Conservation (phyloP, 441 rosid species). For the Macaranga tanarius region DNA sequence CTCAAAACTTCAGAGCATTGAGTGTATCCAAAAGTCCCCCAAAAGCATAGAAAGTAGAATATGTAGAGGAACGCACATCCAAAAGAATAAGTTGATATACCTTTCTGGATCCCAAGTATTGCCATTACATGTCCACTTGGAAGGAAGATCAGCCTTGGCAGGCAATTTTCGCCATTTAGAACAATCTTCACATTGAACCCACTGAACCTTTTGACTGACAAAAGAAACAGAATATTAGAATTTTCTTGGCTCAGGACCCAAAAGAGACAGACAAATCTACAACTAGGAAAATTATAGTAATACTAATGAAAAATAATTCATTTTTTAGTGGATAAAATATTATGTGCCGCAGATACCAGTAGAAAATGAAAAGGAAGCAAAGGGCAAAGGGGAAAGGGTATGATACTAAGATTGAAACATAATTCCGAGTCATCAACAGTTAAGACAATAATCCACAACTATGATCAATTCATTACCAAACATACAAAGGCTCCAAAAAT, state of each 20-base stretch:
- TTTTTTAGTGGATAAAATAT: background rate
- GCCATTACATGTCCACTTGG: conserved; percentile 65
- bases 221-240: conserved; percentile 15
- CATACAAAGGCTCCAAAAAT: background rate
- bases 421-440: background rate
- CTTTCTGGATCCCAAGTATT: conserved; percentile 75
- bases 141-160: conserved; percentile 59
- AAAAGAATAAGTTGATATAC: conserved; percentile 31
- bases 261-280: background rate
- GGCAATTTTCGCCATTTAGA: conserved; percentile 79
- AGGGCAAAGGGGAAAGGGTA: background rate
- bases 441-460: background rate
- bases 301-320: background rate
- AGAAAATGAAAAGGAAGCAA: background rate
- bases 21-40: background rate
- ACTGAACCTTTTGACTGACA: conserved; percentile 61
- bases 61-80: background rate
- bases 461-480: background rate
- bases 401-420: background rate
- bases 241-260: background rate
- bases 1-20: background rate
- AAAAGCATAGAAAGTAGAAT: background rate
- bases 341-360: background rate
- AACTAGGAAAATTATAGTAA: background rate
- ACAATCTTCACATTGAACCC: conserved; percentile 84